Conservation (phyloP, 257 asterid genomes). For the Nicotiana knightiana region DNA sequence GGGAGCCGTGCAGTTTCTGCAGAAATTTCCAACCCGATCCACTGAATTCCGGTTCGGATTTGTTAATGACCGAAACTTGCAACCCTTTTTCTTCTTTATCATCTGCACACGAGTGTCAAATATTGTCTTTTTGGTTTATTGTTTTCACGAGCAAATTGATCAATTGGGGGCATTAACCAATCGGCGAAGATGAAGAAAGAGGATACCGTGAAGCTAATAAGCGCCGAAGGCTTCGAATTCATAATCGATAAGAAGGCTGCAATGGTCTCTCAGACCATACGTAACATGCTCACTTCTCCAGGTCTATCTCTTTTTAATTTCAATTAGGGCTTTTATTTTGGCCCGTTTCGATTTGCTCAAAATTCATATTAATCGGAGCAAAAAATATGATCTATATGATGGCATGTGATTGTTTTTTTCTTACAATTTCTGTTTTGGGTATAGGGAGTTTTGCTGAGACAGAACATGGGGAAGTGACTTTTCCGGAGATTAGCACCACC, state of each 20-base stretch:
- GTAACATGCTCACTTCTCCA: constrained; percentile 99
- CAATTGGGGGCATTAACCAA: neutral
- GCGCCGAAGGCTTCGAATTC: constrained; percentile 96
- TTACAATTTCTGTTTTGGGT: neutral
- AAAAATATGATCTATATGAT: neutral
- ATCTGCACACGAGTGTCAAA: neutral
- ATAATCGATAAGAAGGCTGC: constrained; percentile 87
- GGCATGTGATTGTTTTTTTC: neutral
- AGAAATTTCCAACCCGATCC: neutral
- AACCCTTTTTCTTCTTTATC: neutral
- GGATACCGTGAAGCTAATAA: constrained; percentile 80
- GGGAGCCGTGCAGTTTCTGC: too few relatives aligned
- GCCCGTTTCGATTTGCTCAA: neutral
- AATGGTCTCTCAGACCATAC: constrained; percentile 97
- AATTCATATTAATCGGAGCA: neutral
- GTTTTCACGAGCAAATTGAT: neutral
- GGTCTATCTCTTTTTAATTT: constrained; percentile 33
- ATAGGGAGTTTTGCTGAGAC: constrained; percentile 82
- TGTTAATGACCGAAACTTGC: neutral
- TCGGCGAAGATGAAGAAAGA: constrained; percentile 52
- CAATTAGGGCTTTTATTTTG: neutral
- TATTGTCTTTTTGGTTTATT: neutral
- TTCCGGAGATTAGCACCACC: constrained; percentile 86
- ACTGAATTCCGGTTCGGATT: neutral
- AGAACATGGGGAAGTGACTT: constrained; percentile 76